Evolutionary conservation across 192 early-diverging fungal genomes (phyloP).

Genomic region (Podila epicladia): DNA sequence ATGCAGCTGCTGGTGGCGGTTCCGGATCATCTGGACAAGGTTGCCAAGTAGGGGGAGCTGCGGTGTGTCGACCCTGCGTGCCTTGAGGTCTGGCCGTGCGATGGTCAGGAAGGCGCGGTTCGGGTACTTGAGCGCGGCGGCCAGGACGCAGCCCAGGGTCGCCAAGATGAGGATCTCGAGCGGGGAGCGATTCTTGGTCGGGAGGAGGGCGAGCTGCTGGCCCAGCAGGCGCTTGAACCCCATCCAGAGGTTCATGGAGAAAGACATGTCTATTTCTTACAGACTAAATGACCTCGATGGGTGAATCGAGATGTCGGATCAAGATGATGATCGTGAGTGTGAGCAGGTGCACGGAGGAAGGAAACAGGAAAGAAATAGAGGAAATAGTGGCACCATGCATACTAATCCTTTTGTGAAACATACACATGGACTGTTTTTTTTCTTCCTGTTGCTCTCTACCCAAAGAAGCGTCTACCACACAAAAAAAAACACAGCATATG

Average conservation of each 20-base stretch:
- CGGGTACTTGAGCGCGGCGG: neutral
- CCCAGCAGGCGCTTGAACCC: neutral
- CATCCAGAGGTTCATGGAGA: neutral
- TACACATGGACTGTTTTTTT: too few species aligned
- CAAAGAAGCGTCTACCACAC: too few species aligned
- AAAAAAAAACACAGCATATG: too few species aligned
- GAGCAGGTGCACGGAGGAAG: neutral
- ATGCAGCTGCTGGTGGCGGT: neutral
- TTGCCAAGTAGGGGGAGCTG: neutral
- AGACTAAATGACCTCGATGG: neutral
- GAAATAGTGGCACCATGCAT: too few species aligned
- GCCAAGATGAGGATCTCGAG: neutral
- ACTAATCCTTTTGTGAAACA: too few species aligned
- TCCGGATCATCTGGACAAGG: neutral
- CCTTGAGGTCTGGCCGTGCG: neutral
- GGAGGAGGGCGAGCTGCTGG: neutral
- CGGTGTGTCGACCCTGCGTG: neutral
- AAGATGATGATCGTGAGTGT: neutral
- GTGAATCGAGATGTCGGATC: neutral
- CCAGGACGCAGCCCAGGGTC: neutral
- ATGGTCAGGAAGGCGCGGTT: neutral
- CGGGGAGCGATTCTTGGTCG: neutral
- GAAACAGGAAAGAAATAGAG: neutral
- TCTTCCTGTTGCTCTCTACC: too few species aligned
- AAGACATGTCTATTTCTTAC: neutral